A percentile compares a stretch with the other conserved stretches of the same genome.
Evolutionary conservation across 2,329 filamentous ascomycete genomes (phyloP).

Genomic region (Lanzia echinophila): DNA sequence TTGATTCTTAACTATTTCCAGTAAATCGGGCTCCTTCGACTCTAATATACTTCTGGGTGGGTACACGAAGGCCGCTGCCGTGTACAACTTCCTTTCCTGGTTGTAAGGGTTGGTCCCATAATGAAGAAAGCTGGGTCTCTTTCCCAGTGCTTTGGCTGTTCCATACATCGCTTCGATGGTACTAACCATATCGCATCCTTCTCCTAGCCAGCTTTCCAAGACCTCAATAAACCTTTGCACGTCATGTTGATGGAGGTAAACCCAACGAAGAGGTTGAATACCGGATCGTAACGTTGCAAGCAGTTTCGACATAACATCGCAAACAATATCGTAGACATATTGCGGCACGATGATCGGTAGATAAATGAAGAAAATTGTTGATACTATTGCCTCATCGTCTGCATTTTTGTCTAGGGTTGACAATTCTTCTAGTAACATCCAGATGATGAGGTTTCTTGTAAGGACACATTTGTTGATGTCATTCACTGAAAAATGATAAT

Average conservation of each 20-base stretch:
- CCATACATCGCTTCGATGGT: neutral
- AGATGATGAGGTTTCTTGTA: constrained; percentile 9
- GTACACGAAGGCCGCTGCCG: too few relatives aligned
- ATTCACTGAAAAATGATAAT: constrained; percentile 15
- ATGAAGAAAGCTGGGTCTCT: too few relatives aligned
- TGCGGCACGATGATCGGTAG: constrained; percentile 10
- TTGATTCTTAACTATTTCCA: neutral
- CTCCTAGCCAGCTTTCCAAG: neutral
- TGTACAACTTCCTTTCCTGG: too few relatives aligned
- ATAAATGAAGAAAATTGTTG: constrained; percentile 11
- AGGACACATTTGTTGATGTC: constrained; percentile 12
- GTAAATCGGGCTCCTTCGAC: neutral
- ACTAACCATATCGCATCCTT: neutral
- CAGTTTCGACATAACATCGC: neutral
- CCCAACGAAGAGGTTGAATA: neutral
- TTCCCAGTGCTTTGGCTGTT: neutral
- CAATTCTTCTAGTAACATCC: constrained; percentile 10
- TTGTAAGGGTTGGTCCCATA: too few relatives aligned
- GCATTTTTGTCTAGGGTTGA: neutral
- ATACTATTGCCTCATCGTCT: neutral
- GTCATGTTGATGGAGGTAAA: neutral
- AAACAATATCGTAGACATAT: constrained; percentile 10
- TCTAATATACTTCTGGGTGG: neutral
- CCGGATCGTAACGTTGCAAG: neutral
- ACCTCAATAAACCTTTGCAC: neutral